These are phyloP conservation scores for Trichoderma cornu-damae DNA, from an alignment of 2,329 filamentous ascomycete species.

Conservation along the genomic window DNA sequence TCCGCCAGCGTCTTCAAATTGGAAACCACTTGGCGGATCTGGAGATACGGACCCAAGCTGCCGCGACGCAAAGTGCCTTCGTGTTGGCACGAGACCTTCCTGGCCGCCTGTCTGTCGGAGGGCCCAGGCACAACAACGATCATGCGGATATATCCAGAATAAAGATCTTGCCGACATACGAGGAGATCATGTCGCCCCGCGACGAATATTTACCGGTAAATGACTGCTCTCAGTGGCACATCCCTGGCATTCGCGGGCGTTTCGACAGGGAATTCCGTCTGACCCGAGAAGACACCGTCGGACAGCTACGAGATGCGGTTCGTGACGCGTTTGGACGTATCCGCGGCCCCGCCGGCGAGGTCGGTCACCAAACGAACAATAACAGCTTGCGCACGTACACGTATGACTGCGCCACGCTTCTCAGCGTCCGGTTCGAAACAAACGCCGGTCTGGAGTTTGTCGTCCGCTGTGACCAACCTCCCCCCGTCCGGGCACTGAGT, in stretches of 20 bases:
- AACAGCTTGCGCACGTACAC: slow-evolving; percentile 28
- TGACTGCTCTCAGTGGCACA: slow-evolving; percentile 34
- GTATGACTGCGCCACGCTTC: slow-evolving; percentile 29
- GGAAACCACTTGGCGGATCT: slow-evolving; percentile 23
- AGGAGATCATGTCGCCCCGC: slow-evolving; percentile 41
- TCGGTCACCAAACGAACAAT: slow-evolving; percentile 18
- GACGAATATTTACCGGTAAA: slow-evolving; percentile 42
- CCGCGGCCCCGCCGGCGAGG: slow-evolving; percentile 18
- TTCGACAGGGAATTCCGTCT: slow-evolving; percentile 53
- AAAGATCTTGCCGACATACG: slow-evolving; percentile 43
- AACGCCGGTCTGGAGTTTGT: slow-evolving; percentile 41
- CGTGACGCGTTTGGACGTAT: slow-evolving; percentile 36
- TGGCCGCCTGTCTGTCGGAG: slow-evolving; percentile 29
- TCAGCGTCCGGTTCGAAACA: slow-evolving; percentile 33
- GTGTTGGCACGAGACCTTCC: slow-evolving; percentile 32
- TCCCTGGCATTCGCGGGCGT: slow-evolving; percentile 40
- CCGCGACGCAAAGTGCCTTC: slow-evolving; percentile 27
- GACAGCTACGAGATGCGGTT: slow-evolving; percentile 47
- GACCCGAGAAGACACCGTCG: slow-evolving; percentile 51
- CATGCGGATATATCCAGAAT: slow-evolving; percentile 42
- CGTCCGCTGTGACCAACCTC: slow-evolving; percentile 43
- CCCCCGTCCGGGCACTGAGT: slow-evolving; percentile 22
- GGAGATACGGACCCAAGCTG: slow-evolving; percentile 19
- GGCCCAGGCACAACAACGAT: slow-evolving; percentile 47
- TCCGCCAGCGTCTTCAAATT: slow-evolving; percentile 29